Conservation (phyloP, 176 grass and related monocot genomes). For the Chrysopogon serrulatus region DNA sequence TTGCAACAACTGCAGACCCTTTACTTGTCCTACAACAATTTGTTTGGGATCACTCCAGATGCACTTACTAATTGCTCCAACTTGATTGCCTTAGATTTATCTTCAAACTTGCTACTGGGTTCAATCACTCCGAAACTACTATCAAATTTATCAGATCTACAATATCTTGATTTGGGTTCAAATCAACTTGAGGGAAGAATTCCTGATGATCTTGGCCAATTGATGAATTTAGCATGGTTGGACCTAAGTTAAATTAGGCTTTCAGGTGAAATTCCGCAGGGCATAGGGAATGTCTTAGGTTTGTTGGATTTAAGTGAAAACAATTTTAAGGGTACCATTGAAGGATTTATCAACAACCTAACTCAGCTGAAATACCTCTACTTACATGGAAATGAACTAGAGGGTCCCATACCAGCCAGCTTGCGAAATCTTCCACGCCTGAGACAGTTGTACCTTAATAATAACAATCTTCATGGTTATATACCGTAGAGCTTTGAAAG, state of each 20-base stretch:
- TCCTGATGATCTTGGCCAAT: background rate
- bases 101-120: background rate
- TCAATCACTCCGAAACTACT: background rate
- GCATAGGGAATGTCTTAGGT: constrained; percentile 21
- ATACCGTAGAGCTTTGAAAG: too few species aligned
- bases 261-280: background rate
- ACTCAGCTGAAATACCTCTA: constrained; percentile 17
- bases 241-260: background rate
- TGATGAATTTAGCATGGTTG: background rate
- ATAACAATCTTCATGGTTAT: background rate
- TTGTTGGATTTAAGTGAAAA: background rate
- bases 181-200: too few species aligned
- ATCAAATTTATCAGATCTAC: too few species aligned
- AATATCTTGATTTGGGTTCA: too few species aligned
- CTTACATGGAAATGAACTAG: constrained; percentile 12
- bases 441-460: constrained; percentile 3
- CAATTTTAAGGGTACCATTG: constrained; percentile 34
- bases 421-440: constrained; percentile 4
- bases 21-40: fast-evolving
- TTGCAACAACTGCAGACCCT: background rate
- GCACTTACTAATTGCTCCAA: background rate
- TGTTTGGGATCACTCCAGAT: background rate
- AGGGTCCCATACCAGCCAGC: constrained; percentile 9
- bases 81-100: background rate
- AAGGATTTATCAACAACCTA: constrained; percentile 7